Evolutionary conservation across 305 asterid genomes (phyloP), one percentile per base, ranked within the genome.

Genomic region (Caryopteris hybrid): DNA sequence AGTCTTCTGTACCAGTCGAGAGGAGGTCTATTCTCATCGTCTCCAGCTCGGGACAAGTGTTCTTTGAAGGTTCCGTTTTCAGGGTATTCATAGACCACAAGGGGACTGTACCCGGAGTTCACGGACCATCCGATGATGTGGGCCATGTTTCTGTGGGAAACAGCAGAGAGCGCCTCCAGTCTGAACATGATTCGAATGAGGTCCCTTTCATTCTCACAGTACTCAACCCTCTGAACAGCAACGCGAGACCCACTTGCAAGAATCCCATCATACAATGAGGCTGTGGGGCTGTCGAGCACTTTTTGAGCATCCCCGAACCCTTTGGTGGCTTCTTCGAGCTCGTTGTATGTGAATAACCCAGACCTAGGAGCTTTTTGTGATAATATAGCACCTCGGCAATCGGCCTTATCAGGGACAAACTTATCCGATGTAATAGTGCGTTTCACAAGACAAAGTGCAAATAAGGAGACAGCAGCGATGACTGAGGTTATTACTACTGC

Each of bases 281-380:
- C 74, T 22, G 51, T 55, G 14, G 71, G 38, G 47, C 64, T 69
- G 22, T 73, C 86, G 2, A 63, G 59, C n/a, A 84, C 71, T 58
- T 79, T 79, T 60, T 74, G 81, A 21, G 23, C 74, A 4, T 88
- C 83, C 2, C 69, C 67, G 23, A 88, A 88, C 33, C 96, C 91
- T 69, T 71, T 78, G 42, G 89, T 83, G 67, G 96, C 91, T 50
- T 82, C 88, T 57, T 84, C 85, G 16, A 85, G 95, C 74, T 88
- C 92, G 5, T 63, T 82, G 78, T 77, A 82, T 25, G 86, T 67
- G 33, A 88, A 85, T 42, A 83, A 34, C 55, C 82, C 81, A 4
- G 88, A 29, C 34, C 67, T 72, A 22, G 66, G 43, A 63, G 72
- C 63, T 76, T 77, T 78, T 27, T 73, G 70, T 27, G 81, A 71